Conservation (phyloP, 768 basidiomycete species). For the Mycena kentingensis region DNA sequence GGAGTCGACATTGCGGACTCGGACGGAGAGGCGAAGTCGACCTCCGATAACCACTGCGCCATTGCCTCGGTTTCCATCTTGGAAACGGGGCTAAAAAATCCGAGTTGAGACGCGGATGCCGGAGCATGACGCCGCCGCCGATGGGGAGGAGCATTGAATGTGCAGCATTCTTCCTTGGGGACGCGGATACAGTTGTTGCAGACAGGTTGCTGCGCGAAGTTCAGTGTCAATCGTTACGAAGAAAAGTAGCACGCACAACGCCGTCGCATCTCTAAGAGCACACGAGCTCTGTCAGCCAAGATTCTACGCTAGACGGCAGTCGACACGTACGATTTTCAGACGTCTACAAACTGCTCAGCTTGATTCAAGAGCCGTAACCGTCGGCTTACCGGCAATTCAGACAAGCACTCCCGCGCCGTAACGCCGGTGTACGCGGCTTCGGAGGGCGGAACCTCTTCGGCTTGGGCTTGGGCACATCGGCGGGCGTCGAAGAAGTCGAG, state of each 20-base stretch:
- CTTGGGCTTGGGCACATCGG: not conserved
- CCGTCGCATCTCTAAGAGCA: not conserved
- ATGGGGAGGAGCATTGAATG: not conserved
- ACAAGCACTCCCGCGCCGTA: not conserved
- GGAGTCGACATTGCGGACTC: not conserved
- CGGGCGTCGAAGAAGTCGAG: too few relatives aligned
- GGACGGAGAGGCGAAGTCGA: not conserved
- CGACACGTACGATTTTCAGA: not conserved
- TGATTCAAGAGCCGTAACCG: not conserved
- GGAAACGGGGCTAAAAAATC: too few relatives aligned
- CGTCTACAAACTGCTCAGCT: not conserved
- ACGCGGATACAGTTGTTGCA: not conserved
- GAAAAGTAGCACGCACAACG: not conserved
- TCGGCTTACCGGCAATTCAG: not conserved
- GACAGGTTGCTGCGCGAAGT: not conserved
- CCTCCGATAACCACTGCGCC: too few relatives aligned
- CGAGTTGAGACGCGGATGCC: too few relatives aligned
- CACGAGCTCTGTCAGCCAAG: not conserved
- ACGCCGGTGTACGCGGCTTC: not conserved
- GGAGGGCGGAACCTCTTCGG: not conserved
- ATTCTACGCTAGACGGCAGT: not conserved
- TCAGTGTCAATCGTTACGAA: not conserved
- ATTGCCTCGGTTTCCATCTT: too few relatives aligned
- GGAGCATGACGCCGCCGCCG: not conserved
- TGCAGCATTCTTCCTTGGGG: not conserved